Percentiles rank a stretch among this genome's conserved stretches.
Conservation (phyloP, 2,329 filamentous ascomycete species). For the Diplodia seriata region DNA sequence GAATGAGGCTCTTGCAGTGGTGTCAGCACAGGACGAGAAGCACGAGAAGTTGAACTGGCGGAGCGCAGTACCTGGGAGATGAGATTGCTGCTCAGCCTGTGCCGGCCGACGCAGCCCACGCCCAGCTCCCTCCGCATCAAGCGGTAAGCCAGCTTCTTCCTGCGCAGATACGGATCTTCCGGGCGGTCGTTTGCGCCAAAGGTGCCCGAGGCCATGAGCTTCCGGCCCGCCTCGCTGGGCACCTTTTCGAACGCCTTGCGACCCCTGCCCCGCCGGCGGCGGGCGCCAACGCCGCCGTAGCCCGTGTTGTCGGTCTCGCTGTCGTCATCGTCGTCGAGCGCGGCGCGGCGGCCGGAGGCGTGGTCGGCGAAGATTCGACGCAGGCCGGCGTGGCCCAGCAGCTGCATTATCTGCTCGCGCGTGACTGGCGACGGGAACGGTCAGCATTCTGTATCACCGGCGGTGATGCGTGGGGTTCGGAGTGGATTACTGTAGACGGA, state of each 20-base stretch:
- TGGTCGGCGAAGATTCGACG: constrained; percentile 58
- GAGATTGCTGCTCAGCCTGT: constrained; percentile 68
- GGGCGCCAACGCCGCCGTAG: constrained; percentile 44
- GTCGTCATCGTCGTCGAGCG: constrained; percentile 48
- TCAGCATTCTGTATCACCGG: constrained; percentile 22
- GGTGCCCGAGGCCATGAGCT: constrained; percentile 80
- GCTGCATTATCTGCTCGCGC: constrained; percentile 59
- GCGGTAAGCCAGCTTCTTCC: constrained; percentile 67
- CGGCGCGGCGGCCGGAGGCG: constrained; percentile 37
- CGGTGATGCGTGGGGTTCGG: constrained; percentile 22
- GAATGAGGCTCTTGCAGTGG: constrained; percentile 70
- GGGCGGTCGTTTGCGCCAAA: constrained; percentile 73
- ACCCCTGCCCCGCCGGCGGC: constrained; percentile 56
- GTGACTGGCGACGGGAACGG: constrained; percentile 46
- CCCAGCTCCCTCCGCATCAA: constrained; percentile 85
- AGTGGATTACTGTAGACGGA: constrained; percentile 35
- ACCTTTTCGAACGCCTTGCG: constrained; percentile 74
- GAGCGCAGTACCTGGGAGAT: constrained; percentile 67
- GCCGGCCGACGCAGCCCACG: constrained; percentile 63
- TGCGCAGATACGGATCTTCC: constrained; percentile 63
- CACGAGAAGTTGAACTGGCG: not conserved
- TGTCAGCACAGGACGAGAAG: not conserved
- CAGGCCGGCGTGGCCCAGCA: constrained; percentile 62
- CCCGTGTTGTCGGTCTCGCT: constrained; percentile 48
- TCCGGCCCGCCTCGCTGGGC: constrained; percentile 76